A percentile compares a stretch with the other conserved stretches of the same genome.
Evolutionary conservation across 495 filamentous ascomycete genomes (phyloP).

Genomic region (Penicillium argentinense): DNA sequence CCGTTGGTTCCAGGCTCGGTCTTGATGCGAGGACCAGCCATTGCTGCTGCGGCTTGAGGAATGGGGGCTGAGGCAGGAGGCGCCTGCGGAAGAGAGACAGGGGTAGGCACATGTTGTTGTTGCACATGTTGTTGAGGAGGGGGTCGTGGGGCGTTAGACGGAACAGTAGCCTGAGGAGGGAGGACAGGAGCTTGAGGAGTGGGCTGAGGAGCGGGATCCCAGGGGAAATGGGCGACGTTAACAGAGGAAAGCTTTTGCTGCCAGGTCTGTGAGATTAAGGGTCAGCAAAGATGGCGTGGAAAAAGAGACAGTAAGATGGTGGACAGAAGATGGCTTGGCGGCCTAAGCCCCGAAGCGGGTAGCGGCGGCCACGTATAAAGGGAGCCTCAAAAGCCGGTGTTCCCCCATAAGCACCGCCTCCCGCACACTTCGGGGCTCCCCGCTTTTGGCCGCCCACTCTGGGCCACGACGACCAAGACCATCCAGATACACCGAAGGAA

Average conservation of each 20-base stretch:
- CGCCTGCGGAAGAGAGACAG: slow-evolving; percentile 35
- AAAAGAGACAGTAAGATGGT: background rate
- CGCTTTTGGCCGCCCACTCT: slow-evolving; percentile 29
- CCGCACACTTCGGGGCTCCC: slow-evolving; percentile 38
- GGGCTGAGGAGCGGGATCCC: slow-evolving; percentile 72
- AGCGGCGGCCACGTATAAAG: slow-evolving; percentile 44
- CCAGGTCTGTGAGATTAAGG: slow-evolving; percentile 69
- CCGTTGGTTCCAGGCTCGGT: slow-evolving; percentile 64
- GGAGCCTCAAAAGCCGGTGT: slow-evolving; percentile 40
- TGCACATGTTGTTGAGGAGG: slow-evolving; percentile 31
- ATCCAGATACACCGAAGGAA: slow-evolving; percentile 14
- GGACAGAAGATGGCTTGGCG: slow-evolving; percentile 32
- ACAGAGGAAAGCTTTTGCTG: slow-evolving; percentile 82
- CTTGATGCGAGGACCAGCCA: slow-evolving; percentile 63
- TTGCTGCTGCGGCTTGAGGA: slow-evolving; percentile 7
- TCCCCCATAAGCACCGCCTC: slow-evolving; percentile 42
- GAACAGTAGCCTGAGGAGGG: slow-evolving; percentile 52
- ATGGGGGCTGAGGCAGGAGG: slow-evolving; percentile 18
- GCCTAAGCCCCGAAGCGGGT: slow-evolving; percentile 31
- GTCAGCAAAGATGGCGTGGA: slow-evolving; percentile 3
- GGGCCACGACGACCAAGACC: slow-evolving; percentile 9
- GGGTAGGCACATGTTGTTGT: slow-evolving; percentile 34
- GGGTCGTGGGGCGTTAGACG: slow-evolving; percentile 57
- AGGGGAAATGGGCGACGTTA: slow-evolving; percentile 84
- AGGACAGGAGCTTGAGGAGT: slow-evolving; percentile 41